Evolutionary conservation across 73 alveolate genomes (phyloP), one percentile per base, ranked within the genome.

Genomic region (Breviolum minutum): DNA sequence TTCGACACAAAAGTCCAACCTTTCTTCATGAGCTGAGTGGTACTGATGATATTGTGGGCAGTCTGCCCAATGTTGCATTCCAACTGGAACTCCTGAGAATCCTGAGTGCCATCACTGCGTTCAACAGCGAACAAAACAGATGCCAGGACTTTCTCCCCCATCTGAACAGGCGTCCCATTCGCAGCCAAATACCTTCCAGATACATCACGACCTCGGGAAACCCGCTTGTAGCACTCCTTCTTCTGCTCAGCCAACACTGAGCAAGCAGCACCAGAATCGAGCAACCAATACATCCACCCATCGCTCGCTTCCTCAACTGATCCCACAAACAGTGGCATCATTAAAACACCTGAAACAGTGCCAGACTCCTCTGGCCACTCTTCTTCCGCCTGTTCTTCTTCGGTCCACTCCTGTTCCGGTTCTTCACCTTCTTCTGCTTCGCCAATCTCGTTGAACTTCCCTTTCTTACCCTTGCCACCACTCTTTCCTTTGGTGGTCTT

Each of bases 311-410:
- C 80, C 20, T 22, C 80, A 12, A 22, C 29, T 20, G 80, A 70
- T n/a, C 20, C 80, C 19, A 70, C n/a, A 20, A 70, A 70, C 60
- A 74, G 40, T n/a, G 85, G 85, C 85, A 74, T 74, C 85, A 74
- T 24, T 4, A 12, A 48, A 48, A 74, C 8, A 74, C 85, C 29
- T 48, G 17, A n/a, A 12, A 48, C 85, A 3, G 26, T 24, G 29
- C 40, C 40, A 20, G 26, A n/a, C 85, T 74, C 29, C 85, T 17
- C 5, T 3, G 54, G 5, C 54, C 54, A 40, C 3, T 3, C 54
- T 3, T 74, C 26, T 17, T 74, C 85, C 6, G 60, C 85, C 8
- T 29, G 54, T 48, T 17, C 85, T 13, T 74, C 26, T 12, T 29
- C 29, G 20, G 60, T 22, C 26, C 17, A 29, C 26, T 74, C 85